A percentile compares a stretch with the other conserved stretches of the same genome.
Conservation (phyloP, 345 rosid genomes). For the Acer saccharum region DNA sequence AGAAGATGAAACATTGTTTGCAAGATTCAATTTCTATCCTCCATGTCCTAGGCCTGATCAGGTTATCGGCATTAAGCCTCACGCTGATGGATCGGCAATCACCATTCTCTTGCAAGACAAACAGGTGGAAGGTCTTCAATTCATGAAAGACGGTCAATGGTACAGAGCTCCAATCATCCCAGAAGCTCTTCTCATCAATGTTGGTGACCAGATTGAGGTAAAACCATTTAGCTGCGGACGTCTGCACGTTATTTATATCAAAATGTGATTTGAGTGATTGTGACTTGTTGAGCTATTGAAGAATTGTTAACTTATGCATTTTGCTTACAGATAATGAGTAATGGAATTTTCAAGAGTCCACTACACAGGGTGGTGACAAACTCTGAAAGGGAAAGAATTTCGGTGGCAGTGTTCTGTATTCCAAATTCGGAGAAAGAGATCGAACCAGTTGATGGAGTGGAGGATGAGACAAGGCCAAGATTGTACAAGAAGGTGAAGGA, state of each 20-base stretch:
- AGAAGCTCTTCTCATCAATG: constrained; percentile 48
- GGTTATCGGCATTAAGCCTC: constrained; percentile 55
- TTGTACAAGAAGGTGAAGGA: constrained; percentile 51
- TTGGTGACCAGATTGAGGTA: constrained; percentile 62
- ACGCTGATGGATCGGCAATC: constrained; percentile 61
- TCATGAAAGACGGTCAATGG: constrained; percentile 53
- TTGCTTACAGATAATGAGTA: constrained; percentile 50
- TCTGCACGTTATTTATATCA: background rate
- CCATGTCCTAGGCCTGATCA: constrained; percentile 58
- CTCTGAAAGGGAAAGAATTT: constrained; percentile 45
- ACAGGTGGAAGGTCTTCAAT: constrained; percentile 55
- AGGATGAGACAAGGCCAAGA: constrained; percentile 47
- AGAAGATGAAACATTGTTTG: constrained; percentile 33
- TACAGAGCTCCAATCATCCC: constrained; percentile 48
- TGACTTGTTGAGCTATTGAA: too few species aligned
- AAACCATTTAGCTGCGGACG: background rate
- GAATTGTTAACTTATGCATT: background rate
- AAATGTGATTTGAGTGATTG: background rate
- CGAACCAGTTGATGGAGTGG: constrained; percentile 33
- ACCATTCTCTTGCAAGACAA: constrained; percentile 57
- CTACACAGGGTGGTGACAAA: constrained; percentile 53
- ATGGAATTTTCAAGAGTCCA: constrained; percentile 62
- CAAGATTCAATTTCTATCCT: constrained; percentile 65
- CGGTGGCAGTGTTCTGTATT: constrained; percentile 50
- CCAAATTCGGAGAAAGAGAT: constrained; percentile 43